Percentiles rank a stretch among this genome's conserved stretches.
Conservation (phyloP, 2,329 filamentous ascomycete genomes). For the Venturia asperata region DNA sequence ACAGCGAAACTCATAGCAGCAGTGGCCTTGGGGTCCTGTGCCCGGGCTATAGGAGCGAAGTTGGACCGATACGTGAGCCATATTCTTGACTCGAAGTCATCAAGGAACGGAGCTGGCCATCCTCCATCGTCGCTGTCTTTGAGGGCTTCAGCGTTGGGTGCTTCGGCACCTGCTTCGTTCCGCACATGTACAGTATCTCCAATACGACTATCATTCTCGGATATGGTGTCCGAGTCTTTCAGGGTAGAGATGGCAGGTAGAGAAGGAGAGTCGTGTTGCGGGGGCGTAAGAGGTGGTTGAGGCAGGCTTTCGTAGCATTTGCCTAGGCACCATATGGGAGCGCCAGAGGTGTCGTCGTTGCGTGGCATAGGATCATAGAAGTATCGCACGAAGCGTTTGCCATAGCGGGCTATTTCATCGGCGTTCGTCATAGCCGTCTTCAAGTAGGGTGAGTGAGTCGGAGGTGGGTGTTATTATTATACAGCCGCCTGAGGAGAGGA, state of each 20-base stretch:
- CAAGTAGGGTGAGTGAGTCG: not conserved
- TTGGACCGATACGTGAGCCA: slow-evolving; percentile 96
- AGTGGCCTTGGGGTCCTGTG: slow-evolving; percentile 62
- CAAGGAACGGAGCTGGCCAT: slow-evolving; percentile 80
- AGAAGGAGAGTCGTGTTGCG: slow-evolving; percentile 12
- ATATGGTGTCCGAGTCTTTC: slow-evolving; percentile 8
- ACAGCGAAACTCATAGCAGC: slow-evolving; percentile 74
- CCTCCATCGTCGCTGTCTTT: slow-evolving; percentile 39
- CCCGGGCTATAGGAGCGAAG: slow-evolving; percentile 75
- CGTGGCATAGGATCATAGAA: slow-evolving; percentile 86
- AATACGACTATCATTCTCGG: slow-evolving; percentile 14
- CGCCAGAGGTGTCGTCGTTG: slow-evolving; percentile 62
- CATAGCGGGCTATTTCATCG: slow-evolving; percentile 65
- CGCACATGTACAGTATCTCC: slow-evolving; percentile 13
- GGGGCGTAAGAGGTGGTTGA: slow-evolving; percentile 9
- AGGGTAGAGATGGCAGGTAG: slow-evolving; percentile 4
- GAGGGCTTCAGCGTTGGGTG: slow-evolving; percentile 9
- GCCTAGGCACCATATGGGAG: slow-evolving; percentile 79
- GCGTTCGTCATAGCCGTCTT: slow-evolving; percentile 29
- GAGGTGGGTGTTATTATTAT: not conserved
- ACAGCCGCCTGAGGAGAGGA: too few relatives aligned
- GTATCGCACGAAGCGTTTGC: slow-evolving; percentile 76
- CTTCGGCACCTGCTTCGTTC: slow-evolving; percentile 15
- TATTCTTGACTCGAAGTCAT: slow-evolving; percentile 85
- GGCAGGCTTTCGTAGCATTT: slow-evolving; percentile 44